phyloP scores from a whole-genome alignment of 306 rosid species.

The Bauhinia variegata region DNA sequence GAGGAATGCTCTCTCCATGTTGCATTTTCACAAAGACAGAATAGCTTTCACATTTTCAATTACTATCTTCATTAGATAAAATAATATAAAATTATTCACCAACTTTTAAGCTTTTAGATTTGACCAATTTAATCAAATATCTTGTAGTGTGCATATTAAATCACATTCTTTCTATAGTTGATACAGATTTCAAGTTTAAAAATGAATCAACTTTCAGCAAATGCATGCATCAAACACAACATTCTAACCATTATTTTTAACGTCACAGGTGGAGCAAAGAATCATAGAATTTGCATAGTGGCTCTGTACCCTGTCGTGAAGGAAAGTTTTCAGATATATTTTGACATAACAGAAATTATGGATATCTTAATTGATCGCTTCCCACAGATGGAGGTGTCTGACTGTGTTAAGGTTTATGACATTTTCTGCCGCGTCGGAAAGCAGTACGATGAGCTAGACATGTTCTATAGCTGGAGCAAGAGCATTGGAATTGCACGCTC shows the following conservation, averaged over 20 bases:
- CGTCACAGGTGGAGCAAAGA: conserved; percentile 73
- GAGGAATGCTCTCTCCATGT: not conserved
- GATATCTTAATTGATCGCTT: conserved; percentile 66
- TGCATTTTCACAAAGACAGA: not conserved
- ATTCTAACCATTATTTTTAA: conserved; percentile 12
- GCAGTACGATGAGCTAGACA: conserved; percentile 84
- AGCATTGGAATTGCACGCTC: conserved; percentile 70
- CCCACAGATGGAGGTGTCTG: conserved; percentile 56
- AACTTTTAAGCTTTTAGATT: too few species aligned
- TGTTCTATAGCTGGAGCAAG: conserved; percentile 72
- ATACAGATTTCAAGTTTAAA: too few species aligned
- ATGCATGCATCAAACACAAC: conserved; percentile 2
- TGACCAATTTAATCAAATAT: too few species aligned
- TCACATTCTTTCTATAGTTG: too few species aligned
- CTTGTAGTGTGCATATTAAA: too few species aligned
- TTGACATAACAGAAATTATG: conserved; percentile 68
- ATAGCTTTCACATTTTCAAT: too few species aligned
- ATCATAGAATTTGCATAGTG: conserved; percentile 68
- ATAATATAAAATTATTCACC: too few species aligned
- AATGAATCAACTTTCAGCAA: too few species aligned
- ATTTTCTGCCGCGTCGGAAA: conserved; percentile 75
- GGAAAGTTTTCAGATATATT: conserved; percentile 78
- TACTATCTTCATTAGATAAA: not conserved
- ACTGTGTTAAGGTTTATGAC: conserved; percentile 68
- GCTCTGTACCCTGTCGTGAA: conserved; percentile 72